phyloP scores from a whole-genome alignment of 495 filamentous ascomycete species.

The Penicillium pancosmium region DNA sequence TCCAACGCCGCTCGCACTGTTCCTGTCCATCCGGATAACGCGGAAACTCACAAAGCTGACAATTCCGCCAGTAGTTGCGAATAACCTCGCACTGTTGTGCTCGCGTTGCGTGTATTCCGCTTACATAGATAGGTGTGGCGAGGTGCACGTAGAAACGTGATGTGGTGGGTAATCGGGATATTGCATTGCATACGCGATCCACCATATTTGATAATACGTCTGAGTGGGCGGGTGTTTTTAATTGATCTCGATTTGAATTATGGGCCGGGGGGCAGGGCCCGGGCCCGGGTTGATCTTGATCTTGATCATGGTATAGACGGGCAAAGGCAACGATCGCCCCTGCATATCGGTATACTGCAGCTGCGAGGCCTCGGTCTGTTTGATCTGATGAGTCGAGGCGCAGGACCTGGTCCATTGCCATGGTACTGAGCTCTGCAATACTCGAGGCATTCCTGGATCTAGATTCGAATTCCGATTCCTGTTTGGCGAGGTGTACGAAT shows the following conservation, averaged over 20 bases:
- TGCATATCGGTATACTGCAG: conserved; percentile 31
- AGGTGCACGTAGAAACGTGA: conserved; percentile 36
- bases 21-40: conserved; percentile 35
- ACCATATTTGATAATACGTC: conserved; percentile 24
- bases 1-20: conserved; percentile 32
- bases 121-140: conserved; percentile 30
- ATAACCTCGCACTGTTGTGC: conserved; percentile 29
- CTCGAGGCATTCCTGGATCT: neutral
- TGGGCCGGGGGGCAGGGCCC: too few relatives aligned
- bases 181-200: conserved; percentile 26
- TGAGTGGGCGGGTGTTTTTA: neutral
- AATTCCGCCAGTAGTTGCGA: conserved; percentile 32
- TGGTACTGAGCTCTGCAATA: conserved; percentile 21
- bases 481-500: conserved; percentile 29
- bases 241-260: neutral
- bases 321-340: conserved; percentile 31
- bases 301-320: conserved; percentile 5
- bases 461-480: neutral
- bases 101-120: conserved; percentile 25
- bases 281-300: neutral
- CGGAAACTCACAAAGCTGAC: conserved; percentile 30
- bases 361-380: conserved; percentile 23
- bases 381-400: conserved; percentile 8
- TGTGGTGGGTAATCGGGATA: conserved; percentile 23
- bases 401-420: conserved; percentile 29